Evolutionary conservation across 2,329 filamentous ascomycete species (phyloP).

Genomic region (Rhynchosporium secalis): DNA sequence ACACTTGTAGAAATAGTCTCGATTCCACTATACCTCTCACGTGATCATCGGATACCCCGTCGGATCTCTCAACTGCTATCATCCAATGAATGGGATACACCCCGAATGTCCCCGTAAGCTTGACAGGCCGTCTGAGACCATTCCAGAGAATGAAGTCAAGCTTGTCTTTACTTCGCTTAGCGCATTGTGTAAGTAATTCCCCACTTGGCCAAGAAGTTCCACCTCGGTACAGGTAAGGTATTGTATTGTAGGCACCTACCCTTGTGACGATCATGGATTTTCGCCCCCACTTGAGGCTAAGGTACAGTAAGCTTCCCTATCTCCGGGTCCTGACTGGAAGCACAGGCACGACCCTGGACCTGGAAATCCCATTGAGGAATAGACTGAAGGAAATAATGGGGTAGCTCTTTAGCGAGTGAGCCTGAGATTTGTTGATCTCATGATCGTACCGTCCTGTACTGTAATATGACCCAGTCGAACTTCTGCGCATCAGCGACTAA

Average conservation of each 20-base stretch:
- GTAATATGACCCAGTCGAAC: too few species aligned
- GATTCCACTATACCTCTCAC: background rate
- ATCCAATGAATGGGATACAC: constrained; percentile 3
- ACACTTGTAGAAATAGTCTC: constrained; percentile 1
- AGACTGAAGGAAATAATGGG: background rate
- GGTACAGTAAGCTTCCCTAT: background rate
- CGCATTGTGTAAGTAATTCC: background rate
- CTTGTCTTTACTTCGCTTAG: constrained; percentile 4
- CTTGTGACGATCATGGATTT: background rate
- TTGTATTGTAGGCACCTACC: too few species aligned
- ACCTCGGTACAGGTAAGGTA: constrained; percentile 6
- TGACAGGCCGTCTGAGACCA: background rate
- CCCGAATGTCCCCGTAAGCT: constrained; percentile 1
- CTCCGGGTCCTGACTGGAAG: background rate
- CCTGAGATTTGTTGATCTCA: too few species aligned
- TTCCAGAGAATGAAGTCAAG: background rate
- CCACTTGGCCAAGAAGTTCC: background rate
- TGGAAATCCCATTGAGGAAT: background rate
- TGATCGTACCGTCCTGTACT: too few species aligned
- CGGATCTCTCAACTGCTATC: background rate
- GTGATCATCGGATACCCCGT: background rate
- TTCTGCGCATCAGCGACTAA: too few species aligned
- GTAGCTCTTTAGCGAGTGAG: background rate
- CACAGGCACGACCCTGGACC: background rate
- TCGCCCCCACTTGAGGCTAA: background rate